Conservation (phyloP, 2,329 filamentous ascomycete species). For the Periconia digitata region DNA sequence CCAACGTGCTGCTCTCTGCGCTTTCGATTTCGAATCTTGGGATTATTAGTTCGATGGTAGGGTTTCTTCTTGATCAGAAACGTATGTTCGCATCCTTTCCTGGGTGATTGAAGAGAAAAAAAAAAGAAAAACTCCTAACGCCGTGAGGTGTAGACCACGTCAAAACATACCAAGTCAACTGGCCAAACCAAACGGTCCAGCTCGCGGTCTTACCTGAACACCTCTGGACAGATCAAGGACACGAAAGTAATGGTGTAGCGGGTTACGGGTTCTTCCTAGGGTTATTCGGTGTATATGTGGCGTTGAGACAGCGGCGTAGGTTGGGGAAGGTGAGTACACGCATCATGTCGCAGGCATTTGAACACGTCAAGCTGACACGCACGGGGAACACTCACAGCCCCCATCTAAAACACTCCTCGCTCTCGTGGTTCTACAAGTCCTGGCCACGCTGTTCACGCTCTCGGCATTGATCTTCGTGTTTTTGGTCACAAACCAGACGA, state of each 20-base stretch:
- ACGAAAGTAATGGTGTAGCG: slow-evolving; percentile 31
- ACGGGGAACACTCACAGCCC: too few species aligned
- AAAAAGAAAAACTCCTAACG: neutral
- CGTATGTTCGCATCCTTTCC: neutral
- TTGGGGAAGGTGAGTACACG: slow-evolving; percentile 13
- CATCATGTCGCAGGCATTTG: too few species aligned
- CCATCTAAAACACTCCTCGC: slow-evolving; percentile 33
- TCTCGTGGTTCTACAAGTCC: slow-evolving; percentile 37
- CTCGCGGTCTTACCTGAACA: slow-evolving; percentile 27
- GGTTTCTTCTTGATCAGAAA: too few species aligned
- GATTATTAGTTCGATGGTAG: too few species aligned
- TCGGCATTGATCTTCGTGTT: slow-evolving; percentile 34
- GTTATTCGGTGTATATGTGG: slow-evolving; percentile 30
- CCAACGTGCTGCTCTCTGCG: too few species aligned
- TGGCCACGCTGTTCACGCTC: slow-evolving; percentile 32
- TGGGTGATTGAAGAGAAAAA: neutral
- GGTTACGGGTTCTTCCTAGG: slow-evolving; percentile 37
- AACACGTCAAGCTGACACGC: slow-evolving; percentile 7
- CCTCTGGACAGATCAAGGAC: slow-evolving; percentile 34
- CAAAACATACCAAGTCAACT: slow-evolving; percentile 22
- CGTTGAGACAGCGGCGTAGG: slow-evolving; percentile 23
- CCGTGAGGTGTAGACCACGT: slow-evolving; percentile 16
- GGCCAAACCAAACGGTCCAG: slow-evolving; percentile 21
- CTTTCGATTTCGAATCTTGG: too few species aligned
- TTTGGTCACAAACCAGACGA: slow-evolving; percentile 32